Base-by-base conservation (phyloP, 306 rosid species). In the Luffa acutangula region DNA sequence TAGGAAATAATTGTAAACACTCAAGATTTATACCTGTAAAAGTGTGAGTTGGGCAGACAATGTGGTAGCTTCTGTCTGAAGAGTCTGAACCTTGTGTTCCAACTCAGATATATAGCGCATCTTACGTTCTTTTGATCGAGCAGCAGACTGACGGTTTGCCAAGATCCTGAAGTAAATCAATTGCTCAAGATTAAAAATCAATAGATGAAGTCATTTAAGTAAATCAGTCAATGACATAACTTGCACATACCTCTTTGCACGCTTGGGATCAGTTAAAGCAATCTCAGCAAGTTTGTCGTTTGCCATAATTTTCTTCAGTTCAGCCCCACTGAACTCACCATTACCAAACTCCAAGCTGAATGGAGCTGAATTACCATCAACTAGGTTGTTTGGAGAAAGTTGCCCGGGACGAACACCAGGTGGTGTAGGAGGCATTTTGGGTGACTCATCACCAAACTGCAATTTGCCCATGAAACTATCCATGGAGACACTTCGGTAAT, bases 141-240 rank as follows among this genome's bases (percentile, higher is more conserved):
- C 98, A 78, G 98, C 97, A 7, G 97, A 94, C 83, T 94, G 98
- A 80, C 98, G 87, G 79, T 94, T 94, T 48, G 98, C 98, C 91
- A 92, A 80, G 72, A 94, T 92, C 91, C 98, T 94, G 81, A 80
- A 78, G 71, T 3, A 15, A 75, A 81, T 69, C 75, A 66, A 70
- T 17, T 15, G 31, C 58, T 54, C 43, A 3, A 78, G 78, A 51
- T 75, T 53, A 71, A 75, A 63, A 66, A 37, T 57, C 57, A 21
- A 81, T 31, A 41, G 45, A 67, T 5, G 2, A 79, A 63, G 25
- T 15, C 17, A 36, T 57, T 18, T 20, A 9, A 58, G 52, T 14
- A 56, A 67, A 42, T 20, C 41, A 58, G 20, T 25, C 4, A 1
- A 43, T 18, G 33, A 34, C 36, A 21, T 13, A 34, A 56, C 48